Evolutionary conservation across 257 asterid genomes (phyloP).

Genomic region (Capsicum baccatum): DNA sequence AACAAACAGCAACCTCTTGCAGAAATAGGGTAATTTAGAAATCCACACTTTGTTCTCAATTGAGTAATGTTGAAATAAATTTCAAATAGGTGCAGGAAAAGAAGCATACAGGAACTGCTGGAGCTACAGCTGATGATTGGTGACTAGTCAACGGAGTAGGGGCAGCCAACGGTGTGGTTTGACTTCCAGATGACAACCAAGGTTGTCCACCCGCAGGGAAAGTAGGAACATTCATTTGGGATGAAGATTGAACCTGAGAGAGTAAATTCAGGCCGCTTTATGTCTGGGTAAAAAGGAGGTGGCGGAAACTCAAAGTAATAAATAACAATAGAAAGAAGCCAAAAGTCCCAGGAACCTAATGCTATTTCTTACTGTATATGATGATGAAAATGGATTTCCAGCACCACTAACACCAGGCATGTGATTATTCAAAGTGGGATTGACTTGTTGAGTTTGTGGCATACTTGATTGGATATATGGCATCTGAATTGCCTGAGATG

Average conservation of each 20-base stretch:
- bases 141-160: conserved; percentile 61
- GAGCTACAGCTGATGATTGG: conserved; percentile 47
- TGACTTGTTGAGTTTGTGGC: conserved; percentile 64
- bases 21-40: not conserved
- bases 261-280: conserved; percentile 53
- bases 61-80: not conserved
- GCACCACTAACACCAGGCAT: conserved; percentile 48
- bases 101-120: conserved; percentile 48
- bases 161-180: conserved; percentile 58
- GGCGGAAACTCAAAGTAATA: conserved; percentile 58
- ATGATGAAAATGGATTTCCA: conserved; percentile 62
- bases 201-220: conserved; percentile 63
- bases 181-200: conserved; percentile 71
- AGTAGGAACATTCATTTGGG: conserved; percentile 64
- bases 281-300: conserved; percentile 63
- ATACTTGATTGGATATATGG: conserved; percentile 59
- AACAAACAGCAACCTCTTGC: conserved; percentile 20
- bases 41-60: not conserved
- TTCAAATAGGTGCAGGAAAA: not conserved
- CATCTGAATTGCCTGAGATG: conserved; percentile 47
- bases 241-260: conserved; percentile 66
- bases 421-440: conserved; percentile 43
- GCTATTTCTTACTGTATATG: conserved; percentile 65
- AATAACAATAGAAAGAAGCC: conserved; percentile 35
- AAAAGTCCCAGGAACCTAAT: conserved; percentile 19